Evolutionary conservation across 257 asterid species (phyloP).

Genomic region (Osmanthus fragrans): DNA sequence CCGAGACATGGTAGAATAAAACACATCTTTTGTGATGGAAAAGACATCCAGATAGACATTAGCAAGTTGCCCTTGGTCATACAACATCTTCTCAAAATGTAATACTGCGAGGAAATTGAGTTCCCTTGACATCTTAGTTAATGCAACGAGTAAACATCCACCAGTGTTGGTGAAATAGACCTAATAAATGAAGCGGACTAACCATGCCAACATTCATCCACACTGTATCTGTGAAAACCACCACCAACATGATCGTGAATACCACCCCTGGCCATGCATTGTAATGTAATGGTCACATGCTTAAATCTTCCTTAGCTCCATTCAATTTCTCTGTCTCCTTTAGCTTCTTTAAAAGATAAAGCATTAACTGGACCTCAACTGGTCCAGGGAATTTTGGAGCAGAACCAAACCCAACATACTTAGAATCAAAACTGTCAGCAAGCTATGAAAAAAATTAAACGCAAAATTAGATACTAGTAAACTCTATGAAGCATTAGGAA

Average conservation of each 20-base stretch:
- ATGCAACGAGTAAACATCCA: constrained; percentile 6
- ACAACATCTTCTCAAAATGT: constrained; percentile 96
- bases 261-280: constrained; percentile 91
- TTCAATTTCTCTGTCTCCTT: constrained; percentile 49
- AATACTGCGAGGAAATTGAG: constrained; percentile 62
- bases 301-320: constrained; percentile 65
- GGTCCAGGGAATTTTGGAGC: constrained; percentile 99
- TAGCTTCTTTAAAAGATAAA: constrained; percentile 69
- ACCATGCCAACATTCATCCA: constrained; percentile 99
- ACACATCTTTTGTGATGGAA: constrained; percentile 61
- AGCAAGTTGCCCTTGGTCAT: constrained; percentile 94
- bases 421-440: constrained; percentile 67
- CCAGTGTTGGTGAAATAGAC: not conserved
- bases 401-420: constrained; percentile 88
- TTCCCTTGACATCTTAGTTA: not conserved
- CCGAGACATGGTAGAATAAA: constrained; percentile 62
- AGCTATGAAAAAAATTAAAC: constrained; percentile 41
- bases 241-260: constrained; percentile 95
- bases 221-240: constrained; percentile 97
- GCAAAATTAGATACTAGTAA: constrained; percentile 20
- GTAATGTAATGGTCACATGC: constrained; percentile 65
- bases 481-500: not conserved
- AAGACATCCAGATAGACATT: constrained; percentile 74
- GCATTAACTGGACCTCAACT: constrained; percentile 88
- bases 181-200: constrained; percentile 25